These are phyloP conservation scores for Haplosporangium sp. DNA, from an alignment of 371 early-diverging fungal genomes.

Conservation along the genomic window DNA sequence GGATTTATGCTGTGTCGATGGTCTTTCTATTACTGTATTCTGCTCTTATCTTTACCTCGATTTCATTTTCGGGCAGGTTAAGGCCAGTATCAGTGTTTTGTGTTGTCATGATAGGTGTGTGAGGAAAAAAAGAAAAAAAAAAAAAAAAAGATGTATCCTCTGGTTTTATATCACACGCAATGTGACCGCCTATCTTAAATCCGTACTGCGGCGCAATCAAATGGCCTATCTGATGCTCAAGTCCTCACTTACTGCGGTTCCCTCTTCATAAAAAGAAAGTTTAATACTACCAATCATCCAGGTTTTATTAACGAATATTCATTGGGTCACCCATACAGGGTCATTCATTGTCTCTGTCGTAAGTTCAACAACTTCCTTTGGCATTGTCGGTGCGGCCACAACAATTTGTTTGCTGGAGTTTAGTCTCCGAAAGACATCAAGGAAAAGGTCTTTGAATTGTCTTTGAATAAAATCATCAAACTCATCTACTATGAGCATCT, in stretches of 20 bases:
- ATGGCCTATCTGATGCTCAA: background rate
- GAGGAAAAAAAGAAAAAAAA: background rate
- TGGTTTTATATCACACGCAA: background rate
- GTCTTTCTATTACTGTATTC: background rate
- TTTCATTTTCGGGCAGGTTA: slow-evolving; percentile 4
- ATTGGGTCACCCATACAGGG: background rate
- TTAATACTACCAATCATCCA: background rate
- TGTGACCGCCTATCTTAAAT: background rate
- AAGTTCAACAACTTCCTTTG: background rate
- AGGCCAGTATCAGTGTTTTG: slow-evolving; percentile 1
- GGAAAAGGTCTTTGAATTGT: background rate
- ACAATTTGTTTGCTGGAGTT: background rate
- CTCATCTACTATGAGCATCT: slow-evolving; percentile 94
- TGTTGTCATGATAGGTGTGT: slow-evolving; percentile 1
- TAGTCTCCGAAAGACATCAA: background rate
- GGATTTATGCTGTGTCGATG: background rate
- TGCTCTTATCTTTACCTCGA: slow-evolving; percentile 7
- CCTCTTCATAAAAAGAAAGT: background rate
- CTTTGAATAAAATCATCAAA: slow-evolving; percentile 76
- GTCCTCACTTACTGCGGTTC: background rate
- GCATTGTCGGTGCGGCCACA: background rate
- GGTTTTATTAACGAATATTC: background rate
- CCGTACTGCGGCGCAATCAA: slow-evolving; percentile 2
- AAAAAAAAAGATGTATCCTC: background rate
- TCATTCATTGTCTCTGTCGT: background rate